Evolutionary conservation across 768 basidiomycete genomes (phyloP), one percentile per base, ranked within the genome.

Genomic region (Tephrocybe sp.): DNA sequence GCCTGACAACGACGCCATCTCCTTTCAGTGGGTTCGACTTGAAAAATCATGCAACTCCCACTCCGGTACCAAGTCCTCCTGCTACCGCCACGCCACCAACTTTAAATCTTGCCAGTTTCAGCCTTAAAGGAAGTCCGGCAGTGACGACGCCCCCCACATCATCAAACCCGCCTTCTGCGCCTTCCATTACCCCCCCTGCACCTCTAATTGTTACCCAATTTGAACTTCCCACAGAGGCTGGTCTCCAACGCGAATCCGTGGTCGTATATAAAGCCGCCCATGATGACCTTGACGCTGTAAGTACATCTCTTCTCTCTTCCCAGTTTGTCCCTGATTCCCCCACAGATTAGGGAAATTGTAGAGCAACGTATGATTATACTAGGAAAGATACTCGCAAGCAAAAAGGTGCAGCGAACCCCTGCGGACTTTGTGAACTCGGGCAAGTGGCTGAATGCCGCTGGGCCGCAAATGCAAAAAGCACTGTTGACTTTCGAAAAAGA

Each of bases 171-270:
- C n/a, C n/a, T n/a, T n/a, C 60, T 18, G 42, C 50, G 11, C 15
- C 51, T 18, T 31, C 24, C 9, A 6, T 18, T 45, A 19, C 38
- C 4, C 9, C 22, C 9, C 16, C 48, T 31, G 30, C 27, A 16
- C 37, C 44, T 35, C 52, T 47, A 19, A 19, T 11, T 24, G 40
- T 47, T 30, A 11, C 37, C 13, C 30, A 26, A 32, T 22, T 55
- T 0, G 58, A 67, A 38, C 51, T 67, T 48, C 51, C 72, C 49
- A 57, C 76, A 52, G 77, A 83, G 51, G 76, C 81, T 46, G 83
- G 85, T 9, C 80, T 92, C 78, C 86, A 89, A 57, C 73, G 74
- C 15, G 84, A 91, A 59, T 85, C 85, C 54, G 56, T 62, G 2
- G 38, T 72, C 27, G 69, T 92, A 27, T 70, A 84, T 34, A 47